phyloP scores from a whole-genome alignment of 495 filamentous ascomycete species.

The Penicillium taxi region DNA sequence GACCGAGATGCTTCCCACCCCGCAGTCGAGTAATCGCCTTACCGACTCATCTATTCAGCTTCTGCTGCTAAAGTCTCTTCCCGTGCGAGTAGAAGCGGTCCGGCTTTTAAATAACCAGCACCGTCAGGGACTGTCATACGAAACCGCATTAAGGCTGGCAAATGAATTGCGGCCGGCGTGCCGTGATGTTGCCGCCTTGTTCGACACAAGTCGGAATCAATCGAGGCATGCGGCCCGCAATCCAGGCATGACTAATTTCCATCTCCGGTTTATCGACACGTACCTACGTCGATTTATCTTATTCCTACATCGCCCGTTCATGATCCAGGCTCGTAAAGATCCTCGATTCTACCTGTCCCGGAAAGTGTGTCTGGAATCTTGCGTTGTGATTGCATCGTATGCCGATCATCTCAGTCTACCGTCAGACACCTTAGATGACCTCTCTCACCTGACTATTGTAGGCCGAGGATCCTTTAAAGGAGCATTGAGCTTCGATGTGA shows the following conservation, averaged over 20 bases:
- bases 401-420: conserved; percentile 8
- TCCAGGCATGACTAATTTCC: conserved; percentile 29
- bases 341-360: conserved; percentile 43
- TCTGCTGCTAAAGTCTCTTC: conserved; percentile 32
- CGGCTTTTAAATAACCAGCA: conserved; percentile 34
- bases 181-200: conserved; percentile 12
- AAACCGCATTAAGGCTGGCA: conserved; percentile 31
- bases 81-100: conserved; percentile 31
- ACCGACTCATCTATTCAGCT: conserved; percentile 45
- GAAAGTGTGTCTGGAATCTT: conserved; percentile 38
- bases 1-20: conserved; percentile 14
- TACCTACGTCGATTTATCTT: conserved; percentile 40
- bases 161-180: conserved; percentile 23
- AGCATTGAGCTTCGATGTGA: conserved; percentile 21
- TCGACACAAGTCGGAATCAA: conserved; percentile 2
- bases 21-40: conserved; percentile 23
- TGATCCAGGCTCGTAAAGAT: conserved; percentile 32
- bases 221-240: background rate
- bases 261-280: conserved; percentile 20
- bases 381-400: conserved; percentile 33
- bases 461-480: conserved; percentile 40
- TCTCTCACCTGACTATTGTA: conserved; percentile 15
- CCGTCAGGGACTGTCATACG: conserved; percentile 34
- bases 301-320: conserved; percentile 40
- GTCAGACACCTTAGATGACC: conserved; percentile 12